phyloP scores from a whole-genome alignment of 2,329 filamentous ascomycete species.

The Fusarium piperis region DNA sequence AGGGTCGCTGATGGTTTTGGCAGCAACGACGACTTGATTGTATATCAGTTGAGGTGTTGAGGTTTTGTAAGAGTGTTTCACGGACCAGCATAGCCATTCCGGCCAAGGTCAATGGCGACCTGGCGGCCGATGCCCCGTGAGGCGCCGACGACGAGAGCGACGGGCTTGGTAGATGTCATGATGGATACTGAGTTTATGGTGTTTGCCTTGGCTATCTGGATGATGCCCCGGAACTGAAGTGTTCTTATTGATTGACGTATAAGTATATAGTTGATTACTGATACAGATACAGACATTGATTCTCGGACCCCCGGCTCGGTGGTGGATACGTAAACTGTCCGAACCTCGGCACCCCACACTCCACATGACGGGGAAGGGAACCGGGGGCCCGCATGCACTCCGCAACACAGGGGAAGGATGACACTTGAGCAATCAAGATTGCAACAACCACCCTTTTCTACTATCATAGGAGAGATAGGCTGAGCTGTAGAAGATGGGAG shows the following conservation, averaged over 20 bases:
- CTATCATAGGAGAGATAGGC: neutral
- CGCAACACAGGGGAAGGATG: neutral
- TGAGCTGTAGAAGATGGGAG: conserved; percentile 56
- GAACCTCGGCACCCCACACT: conserved; percentile 35
- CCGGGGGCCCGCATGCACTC: neutral
- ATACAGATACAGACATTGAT: neutral
- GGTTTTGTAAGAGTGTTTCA: neutral
- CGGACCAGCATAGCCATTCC: conserved; percentile 74
- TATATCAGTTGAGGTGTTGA: neutral
- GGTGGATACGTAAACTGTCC: conserved; percentile 16
- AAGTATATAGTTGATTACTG: neutral
- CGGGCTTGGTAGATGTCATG: conserved; percentile 53
- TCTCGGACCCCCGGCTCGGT: neutral
- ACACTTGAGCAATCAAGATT: neutral
- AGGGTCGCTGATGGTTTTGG: conserved; percentile 77
- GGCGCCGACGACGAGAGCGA: conserved; percentile 78
- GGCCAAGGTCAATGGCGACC: conserved; percentile 80
- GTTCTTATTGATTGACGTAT: neutral
- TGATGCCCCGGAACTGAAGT: neutral
- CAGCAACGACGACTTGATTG: conserved; percentile 72
- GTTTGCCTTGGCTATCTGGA: neutral
- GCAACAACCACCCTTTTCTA: neutral
- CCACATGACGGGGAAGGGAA: conserved; percentile 13
- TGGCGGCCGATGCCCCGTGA: conserved; percentile 85
- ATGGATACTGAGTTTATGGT: conserved; percentile 15